Base-by-base conservation (phyloP, 2,329 filamentous ascomycete species). In the Alternaria postmessia region DNA sequence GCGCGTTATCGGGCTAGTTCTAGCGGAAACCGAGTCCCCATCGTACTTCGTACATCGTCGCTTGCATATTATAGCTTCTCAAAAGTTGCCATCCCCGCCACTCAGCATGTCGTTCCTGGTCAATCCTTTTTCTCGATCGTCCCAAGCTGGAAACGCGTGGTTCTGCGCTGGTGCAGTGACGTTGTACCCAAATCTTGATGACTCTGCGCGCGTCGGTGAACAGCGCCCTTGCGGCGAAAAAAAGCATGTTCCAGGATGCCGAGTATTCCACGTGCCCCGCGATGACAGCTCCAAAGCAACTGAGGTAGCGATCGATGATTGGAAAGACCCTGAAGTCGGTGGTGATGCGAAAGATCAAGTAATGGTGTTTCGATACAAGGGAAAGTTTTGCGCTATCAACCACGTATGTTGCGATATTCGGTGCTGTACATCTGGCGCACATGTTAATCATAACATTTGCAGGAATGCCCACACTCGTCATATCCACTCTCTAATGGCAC, bases 361-460 rank as follows among this genome's bases (percentile, higher is more conserved):
- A 0, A 80, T 91, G 18, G 82, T 91, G 0, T 91, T 91, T 63
- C 83, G 83, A 64, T 89, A 89, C 68, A 84, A 83, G 52, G 86
- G 85, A 3, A 87, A 85, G 60, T 81, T 91, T n/a, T 85, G 91
- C 68, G 89, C 89, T 0, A 80, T 91, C 22, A 88, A 91, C 59
- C 88, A 91, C 79, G 88, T 90, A 81, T 8, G 68, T 62, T 18
- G 7, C 26, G 18, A 20, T 16, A 12, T 14, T 1, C 26, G 30
- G 11, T 26, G 9, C 6, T 30, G 12, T 26, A 5, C 16, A 11
- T 12, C 12, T 18, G 6, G 7, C 8, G 20, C 20, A 11, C 22
- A 7, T 28, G 2, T 57, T 44, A 30, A 58, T 34, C 7, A 41
- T 7, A 1, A 38, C 14, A 26, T 32, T 22, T 14, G 6, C 42